Conservation (phyloP, 371 early-diverging fungal species). For the Mycotypha africana region DNA sequence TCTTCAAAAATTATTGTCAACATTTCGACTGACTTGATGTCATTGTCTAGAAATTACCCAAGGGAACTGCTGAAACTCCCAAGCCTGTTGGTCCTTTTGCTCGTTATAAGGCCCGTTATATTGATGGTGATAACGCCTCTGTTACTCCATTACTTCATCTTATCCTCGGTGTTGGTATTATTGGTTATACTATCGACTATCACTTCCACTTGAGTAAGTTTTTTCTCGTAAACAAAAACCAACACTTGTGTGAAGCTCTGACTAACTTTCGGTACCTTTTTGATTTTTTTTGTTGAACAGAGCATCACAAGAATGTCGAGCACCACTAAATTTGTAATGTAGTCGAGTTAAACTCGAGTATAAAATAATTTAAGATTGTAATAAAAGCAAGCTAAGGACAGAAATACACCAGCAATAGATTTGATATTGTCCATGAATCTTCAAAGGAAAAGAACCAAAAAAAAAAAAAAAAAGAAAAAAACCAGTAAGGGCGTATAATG, state of each 20-base stretch:
- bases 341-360: no score
- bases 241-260: neutral
- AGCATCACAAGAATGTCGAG: conserved; percentile 70
- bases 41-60: conserved; percentile 36
- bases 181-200: conserved; percentile 60
- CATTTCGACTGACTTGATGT: neutral
- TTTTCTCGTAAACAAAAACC: neutral
- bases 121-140: conserved; percentile 59
- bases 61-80: conserved; percentile 36
- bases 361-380: no score
- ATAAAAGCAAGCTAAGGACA: no score
- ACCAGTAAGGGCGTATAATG: no score
- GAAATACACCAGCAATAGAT: no score
- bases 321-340: conserved; percentile 51
- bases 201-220: conserved; percentile 68
- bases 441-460: no score
- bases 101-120: conserved; percentile 60
- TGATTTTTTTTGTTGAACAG: conserved; percentile 30
- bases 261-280: no score
- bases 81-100: conserved; percentile 45
- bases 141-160: conserved; percentile 54
- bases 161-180: conserved; percentile 48
- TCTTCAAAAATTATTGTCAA: neutral
- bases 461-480: no score
- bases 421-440: no score